Evolutionary conservation across 495 filamentous ascomycete genomes (phyloP).

Genomic region (Parmelia sp.): DNA sequence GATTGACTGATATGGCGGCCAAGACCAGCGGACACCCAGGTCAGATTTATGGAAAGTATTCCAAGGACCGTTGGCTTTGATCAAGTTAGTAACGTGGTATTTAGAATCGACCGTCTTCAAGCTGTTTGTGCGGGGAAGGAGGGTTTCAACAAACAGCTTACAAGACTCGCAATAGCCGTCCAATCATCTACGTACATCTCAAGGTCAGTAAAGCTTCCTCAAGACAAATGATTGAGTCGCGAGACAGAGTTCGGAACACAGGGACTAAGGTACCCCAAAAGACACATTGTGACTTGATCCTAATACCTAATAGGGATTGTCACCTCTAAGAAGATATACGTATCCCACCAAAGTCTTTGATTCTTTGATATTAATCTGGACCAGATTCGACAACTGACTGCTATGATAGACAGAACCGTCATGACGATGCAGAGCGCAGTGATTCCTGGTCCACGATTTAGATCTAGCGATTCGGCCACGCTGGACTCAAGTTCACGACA

Average conservation of each 20-base stretch:
- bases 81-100: background rate
- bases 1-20: background rate
- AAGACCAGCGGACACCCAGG: background rate
- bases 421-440: slow-evolving; percentile 4
- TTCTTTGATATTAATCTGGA: background rate
- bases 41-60: background rate
- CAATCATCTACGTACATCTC: background rate
- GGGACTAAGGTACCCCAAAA: too few species aligned
- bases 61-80: background rate
- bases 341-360: slow-evolving; percentile 9
- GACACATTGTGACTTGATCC: too few species aligned
- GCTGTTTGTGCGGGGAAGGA: too few species aligned
- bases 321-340: too few species aligned
- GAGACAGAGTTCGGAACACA: too few species aligned
- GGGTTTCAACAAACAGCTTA: background rate
- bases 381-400: slow-evolving; percentile 1
- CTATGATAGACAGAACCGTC: slow-evolving; percentile 1
- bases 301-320: too few species aligned
- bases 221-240: too few species aligned
- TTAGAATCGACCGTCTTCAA: background rate
- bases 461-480: background rate
- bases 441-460: background rate
- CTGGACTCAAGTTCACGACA: background rate
- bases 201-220: too few species aligned
- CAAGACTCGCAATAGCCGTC: slow-evolving; percentile 4